Base-by-base conservation (phyloP, 179 eudicot genomes). In the Corrigiola litoralis region DNA sequence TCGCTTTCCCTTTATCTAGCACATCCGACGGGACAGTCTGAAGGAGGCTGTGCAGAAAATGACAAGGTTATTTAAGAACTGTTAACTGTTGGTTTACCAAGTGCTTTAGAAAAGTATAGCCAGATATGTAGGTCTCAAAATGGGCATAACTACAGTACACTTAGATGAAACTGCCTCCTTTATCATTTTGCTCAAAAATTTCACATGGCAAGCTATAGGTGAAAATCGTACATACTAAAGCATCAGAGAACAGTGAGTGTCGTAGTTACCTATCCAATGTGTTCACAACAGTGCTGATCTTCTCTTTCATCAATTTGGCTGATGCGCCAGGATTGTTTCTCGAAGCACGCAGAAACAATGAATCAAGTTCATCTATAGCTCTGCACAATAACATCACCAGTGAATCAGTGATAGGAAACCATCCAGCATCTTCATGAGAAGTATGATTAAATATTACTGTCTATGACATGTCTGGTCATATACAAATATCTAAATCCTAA, bases 321-420 rank as follows among this genome's bases (percentile, higher is more conserved):
- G 97, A 79, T 44, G 91, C 86, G 4, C 44, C 73, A 66, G 68
- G 66, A 59, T 83, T 86, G 18, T 89, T 87, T 79, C 96, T 89
- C 57, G 96, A 83, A 58, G 98, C 98, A 46, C 68, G 87, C 49
- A 92, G 75, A 69, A 92, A 79, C 84, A 89, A 69, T 34, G 92
- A 82, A 79, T 92, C 98, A 38, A 92, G 89, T 62, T 92, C 98
- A 72, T 92, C 98, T 78, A 92, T 38, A 31, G 96, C 95, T 63
- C 98, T 92, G 62, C 64, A 69, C 16, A 56, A 47, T 56, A 66
- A 63, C 0, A 58, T 52, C 41, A 51, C 40, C 54, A 50, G 16
- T 20, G 40, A 54, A 7, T 32, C 52, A 44, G 29, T 1, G 13
- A 1, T 6, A 9, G 41, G 36, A 55, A 37, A 42, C 42, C 25